phyloP scores from a whole-genome alignment of 2,329 filamentous ascomycete species.

The Scedosporium minutisporum region DNA sequence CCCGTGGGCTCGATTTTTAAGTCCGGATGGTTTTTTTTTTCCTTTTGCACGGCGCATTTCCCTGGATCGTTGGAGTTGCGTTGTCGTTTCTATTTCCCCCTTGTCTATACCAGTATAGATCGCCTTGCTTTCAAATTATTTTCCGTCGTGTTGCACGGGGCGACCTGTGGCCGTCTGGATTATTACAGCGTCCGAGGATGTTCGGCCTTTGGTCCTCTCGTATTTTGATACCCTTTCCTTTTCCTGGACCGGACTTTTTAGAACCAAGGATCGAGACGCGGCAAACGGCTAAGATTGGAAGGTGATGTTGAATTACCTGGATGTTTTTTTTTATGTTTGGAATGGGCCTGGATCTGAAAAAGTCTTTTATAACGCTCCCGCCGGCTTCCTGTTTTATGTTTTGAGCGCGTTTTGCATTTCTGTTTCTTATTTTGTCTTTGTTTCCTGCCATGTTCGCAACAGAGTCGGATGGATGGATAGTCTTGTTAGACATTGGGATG shows the following conservation, averaged over 20 bases:
- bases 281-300: background rate
- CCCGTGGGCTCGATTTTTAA: conserved; percentile 3
- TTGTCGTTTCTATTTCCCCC: background rate
- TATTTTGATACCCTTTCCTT: conserved; percentile 2
- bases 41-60: background rate
- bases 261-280: background rate
- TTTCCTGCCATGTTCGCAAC: too few species aligned
- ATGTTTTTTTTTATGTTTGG: background rate
- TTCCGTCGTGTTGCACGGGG: conserved; percentile 1
- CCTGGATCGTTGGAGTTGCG: background rate
- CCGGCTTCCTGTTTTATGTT: background rate
- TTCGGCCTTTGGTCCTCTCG: background rate
- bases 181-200: background rate
- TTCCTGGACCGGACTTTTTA: conserved; percentile 1
- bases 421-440: background rate
- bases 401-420: background rate
- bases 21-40: background rate
- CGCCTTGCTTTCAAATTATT: background rate
- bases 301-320: background rate
- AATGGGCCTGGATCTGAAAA: conserved; percentile 4
- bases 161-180: conserved; percentile 3
- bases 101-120: background rate
- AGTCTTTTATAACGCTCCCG: background rate
- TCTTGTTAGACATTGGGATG: too few species aligned
- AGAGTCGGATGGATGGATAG: too few species aligned